phyloP scores from a whole-genome alignment of 192 early-diverging fungal species.

The Backusella sp. region DNA sequence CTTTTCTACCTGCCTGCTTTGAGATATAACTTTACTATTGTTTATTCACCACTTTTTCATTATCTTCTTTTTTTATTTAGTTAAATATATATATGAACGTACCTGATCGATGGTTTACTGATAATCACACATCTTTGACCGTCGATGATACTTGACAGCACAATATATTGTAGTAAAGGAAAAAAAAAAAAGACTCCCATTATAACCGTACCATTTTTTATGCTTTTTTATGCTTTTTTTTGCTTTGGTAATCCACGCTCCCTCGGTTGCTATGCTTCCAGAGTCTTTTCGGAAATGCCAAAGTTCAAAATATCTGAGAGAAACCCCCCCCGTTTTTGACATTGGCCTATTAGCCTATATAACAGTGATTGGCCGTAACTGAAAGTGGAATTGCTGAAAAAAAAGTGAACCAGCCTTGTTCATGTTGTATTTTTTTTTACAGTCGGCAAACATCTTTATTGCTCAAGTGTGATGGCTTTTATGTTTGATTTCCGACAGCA shows the following conservation, averaged over 20 bases:
- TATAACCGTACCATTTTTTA: no score
- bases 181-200: no score
- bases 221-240: neutral
- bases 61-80: neutral
- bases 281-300: no score
- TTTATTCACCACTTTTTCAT: neutral
- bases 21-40: neutral
- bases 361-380: no score
- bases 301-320: neutral
- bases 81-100: neutral
- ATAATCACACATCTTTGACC: neutral
- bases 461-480: no score
- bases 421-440: neutral
- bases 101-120: neutral
- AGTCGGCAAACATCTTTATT: neutral
- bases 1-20: neutral
- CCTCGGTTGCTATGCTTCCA: no score
- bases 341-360: neutral
- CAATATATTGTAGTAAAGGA: neutral
- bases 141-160: neutral
- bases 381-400: neutral
- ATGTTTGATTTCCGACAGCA: no score
- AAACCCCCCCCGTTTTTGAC: neutral
- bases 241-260: no score
- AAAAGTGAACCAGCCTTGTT: neutral